A percentile compares a stretch with the other conserved stretches of the same genome.
These are phyloP conservation scores for Xylaria flabelliformis DNA, from an alignment of 495 filamentous ascomycete species.

Conservation along the genomic window DNA sequence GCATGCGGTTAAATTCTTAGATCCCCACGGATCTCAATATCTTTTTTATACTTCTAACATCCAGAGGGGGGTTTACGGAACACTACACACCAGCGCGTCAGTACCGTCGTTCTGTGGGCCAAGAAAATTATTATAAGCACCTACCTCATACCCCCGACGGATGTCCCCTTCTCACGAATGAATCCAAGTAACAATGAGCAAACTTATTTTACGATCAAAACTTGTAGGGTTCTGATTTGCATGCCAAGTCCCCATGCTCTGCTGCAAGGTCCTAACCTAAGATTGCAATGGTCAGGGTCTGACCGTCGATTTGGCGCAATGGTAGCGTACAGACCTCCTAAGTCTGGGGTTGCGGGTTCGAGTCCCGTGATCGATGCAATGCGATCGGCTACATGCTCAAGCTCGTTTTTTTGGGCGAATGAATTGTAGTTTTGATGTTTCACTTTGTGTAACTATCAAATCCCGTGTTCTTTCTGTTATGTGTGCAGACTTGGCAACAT, in stretches of 20 bases:
- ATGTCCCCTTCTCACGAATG: neutral
- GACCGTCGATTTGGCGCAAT: slow-evolving; percentile 50
- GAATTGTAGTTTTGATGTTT: too few species aligned
- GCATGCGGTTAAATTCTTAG: neutral
- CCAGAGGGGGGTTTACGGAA: neutral
- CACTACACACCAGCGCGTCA: too few species aligned
- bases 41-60: neutral
- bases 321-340: slow-evolving; percentile 57
- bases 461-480: too few species aligned
- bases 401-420: neutral
- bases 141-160: neutral
- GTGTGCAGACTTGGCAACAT: too few species aligned
- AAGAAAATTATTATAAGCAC: neutral
- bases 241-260: too few species aligned
- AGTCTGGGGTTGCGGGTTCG: slow-evolving; percentile 59
- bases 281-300: neutral
- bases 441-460: too few species aligned
- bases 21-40: neutral
- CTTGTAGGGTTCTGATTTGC: neutral
- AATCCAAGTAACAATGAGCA: neutral
- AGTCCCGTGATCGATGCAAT: slow-evolving; percentile 47
- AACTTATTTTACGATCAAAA: neutral
- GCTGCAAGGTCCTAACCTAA: too few species aligned
- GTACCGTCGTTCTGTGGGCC: too few species aligned
- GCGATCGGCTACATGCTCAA: neutral